Evolutionary conservation across 176 grass and related monocot genomes (phyloP), one percentile per base, ranked within the genome.

Genomic region (Pontederia paniculata): DNA sequence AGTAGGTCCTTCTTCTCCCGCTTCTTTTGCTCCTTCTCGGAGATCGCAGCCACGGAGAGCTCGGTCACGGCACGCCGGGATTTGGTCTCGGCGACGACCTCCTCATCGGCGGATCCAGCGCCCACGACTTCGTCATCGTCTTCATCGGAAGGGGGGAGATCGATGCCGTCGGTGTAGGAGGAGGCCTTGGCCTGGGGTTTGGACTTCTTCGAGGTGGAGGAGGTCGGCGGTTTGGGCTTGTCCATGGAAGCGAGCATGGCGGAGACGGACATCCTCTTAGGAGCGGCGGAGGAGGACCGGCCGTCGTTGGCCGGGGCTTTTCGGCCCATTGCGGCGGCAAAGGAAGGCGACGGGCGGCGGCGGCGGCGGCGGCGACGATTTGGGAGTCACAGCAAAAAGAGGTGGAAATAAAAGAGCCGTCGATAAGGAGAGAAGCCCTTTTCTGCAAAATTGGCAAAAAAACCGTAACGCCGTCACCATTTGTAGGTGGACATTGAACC

Each of bases 221-320:
- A 42, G 17, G 55, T 16, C 1, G 46, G 43, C 23, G 57, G 25
- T 22, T 71, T 71, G 47, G 69, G 69, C 57, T 71, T 79, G 48
- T 96, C 91, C 91, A 96, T 87, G 37, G 86, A 80, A 4, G 91
- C 91, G 1, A 96, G 91, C 82, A 96, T 87, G 52, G 86, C 82
- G 60, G 91, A 97, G 44, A 97, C 91, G 0, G 79, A 86, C 13
- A 84, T 81, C 61, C 81, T 85, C 50, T 86, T 93, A 22, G 69
- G 60, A 50, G 31, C 21, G 12, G 60, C 53, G 63, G 89, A 55
- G 20, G 55, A 31, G 55, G 65, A 4, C 28, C 43, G 60, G 58
- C 44, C 20, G 23, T 81, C 65, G 7, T 14, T 45, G 31, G 61
- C 69, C 45, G 83, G 25, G 5, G 25, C 77, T 42, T 96, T 96